Evolutionary conservation across 345 rosid genomes (phyloP), one percentile per base, ranked within the genome.

Genomic region (Syzygium jambos): DNA sequence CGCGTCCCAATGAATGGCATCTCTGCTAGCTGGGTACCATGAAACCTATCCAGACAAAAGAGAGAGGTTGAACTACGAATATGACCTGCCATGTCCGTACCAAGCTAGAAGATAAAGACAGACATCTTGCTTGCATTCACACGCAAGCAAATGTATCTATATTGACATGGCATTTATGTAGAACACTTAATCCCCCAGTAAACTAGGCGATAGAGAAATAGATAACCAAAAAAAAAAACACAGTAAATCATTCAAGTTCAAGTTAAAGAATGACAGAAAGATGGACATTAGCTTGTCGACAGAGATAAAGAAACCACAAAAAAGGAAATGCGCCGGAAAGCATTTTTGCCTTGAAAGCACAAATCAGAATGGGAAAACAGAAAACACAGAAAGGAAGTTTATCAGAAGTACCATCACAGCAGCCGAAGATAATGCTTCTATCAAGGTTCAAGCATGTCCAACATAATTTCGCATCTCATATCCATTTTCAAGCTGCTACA

Each of bases 1-100:
- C 99, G 98, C 56, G 98, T 96, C 87, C 98, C 99, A 90, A 96
- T 95, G 91, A 95, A 97, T 10, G 98, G 98, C 99, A 97, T 97
- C 93, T 97, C 99, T 90, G 97, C 99, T 85, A 96, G 88, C 86
- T 87, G 85, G 85, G 92, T 92, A 85, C 98, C 99, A 89, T 93
- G 99, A 86, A 97, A 94, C 92, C 99, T 96, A 88, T 59, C 38
- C 85, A 82, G 61, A 21, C n/a, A 85, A 52, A 14, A 80, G 53
- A 85, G 5, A 52, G 78, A 80, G 38, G 85, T 78, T 21, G 15
- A 56, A 56, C 17, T 2, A 54, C 9, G 5, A 30, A 85, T 52
- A 19, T 29, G 46, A 22, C 56, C 46, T 29, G 22, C 43, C 61
- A 53, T 84, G 86, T 17, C 61, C 25, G 14, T 19, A 29, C 63